These are phyloP conservation scores for Aureobasidium vineae DNA, from an alignment of 2,329 filamentous ascomycete genomes.

Conservation along the genomic window DNA sequence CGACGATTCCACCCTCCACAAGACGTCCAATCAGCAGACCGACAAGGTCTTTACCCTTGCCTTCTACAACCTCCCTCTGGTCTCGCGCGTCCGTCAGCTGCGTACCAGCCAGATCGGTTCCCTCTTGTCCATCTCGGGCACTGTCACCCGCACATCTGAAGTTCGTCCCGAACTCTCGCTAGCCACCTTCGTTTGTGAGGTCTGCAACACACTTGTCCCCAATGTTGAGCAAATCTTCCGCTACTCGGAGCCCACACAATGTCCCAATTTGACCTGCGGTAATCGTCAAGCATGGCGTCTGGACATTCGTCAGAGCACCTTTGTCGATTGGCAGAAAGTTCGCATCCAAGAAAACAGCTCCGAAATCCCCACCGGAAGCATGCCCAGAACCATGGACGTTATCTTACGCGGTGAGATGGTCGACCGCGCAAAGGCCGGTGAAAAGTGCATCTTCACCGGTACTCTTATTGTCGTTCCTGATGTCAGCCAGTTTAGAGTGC, in stretches of 20 bases:
- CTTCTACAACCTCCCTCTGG: slow-evolving; percentile 88
- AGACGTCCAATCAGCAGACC: slow-evolving; percentile 89
- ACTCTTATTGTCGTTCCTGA: slow-evolving; percentile 95
- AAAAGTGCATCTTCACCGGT: slow-evolving; percentile 97
- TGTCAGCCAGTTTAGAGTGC: slow-evolving; percentile 89
- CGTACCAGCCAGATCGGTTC: slow-evolving; percentile 89
- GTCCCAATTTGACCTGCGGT: slow-evolving; percentile 80
- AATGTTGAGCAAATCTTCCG: slow-evolving; percentile 97
- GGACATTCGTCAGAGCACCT: slow-evolving; percentile 96
- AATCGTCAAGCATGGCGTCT: slow-evolving; percentile 93
- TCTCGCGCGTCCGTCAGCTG: slow-evolving; percentile 80
- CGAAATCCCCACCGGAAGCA: slow-evolving; percentile 96
- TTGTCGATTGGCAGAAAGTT: slow-evolving; percentile 99
- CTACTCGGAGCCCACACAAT: slow-evolving; percentile 95
- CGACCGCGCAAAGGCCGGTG: slow-evolving; percentile 92
- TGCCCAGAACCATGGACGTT: slow-evolving; percentile 97
- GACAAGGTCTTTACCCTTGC: slow-evolving; percentile 93
- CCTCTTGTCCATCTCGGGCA: slow-evolving; percentile 92
- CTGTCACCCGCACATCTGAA: slow-evolving; percentile 94
- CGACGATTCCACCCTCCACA: slow-evolving; percentile 59
- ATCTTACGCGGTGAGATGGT: slow-evolving; percentile 97
- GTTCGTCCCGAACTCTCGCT: slow-evolving; percentile 90
- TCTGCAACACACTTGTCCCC: slow-evolving; percentile 76
- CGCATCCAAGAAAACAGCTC: slow-evolving; percentile 98
- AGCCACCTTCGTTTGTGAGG: slow-evolving; percentile 88